These are phyloP conservation scores for Penicillium coffeae DNA, from an alignment of 495 filamentous ascomycete species.

Conservation along the genomic window DNA sequence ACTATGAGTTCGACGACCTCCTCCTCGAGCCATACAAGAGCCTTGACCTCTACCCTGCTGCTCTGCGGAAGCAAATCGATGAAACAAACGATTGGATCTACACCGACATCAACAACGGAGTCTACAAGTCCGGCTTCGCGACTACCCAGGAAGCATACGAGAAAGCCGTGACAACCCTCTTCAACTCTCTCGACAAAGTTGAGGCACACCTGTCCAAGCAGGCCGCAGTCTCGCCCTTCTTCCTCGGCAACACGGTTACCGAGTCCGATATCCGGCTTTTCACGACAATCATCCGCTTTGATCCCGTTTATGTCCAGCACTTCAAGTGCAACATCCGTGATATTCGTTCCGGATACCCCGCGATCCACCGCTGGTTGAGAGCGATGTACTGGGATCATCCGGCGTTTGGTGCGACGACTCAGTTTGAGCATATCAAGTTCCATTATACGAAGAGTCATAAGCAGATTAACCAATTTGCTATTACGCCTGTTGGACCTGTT, in stretches of 20 bases:
- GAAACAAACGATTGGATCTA: slow-evolving; percentile 78
- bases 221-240: slow-evolving; percentile 51
- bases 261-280: slow-evolving; percentile 81
- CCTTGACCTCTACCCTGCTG: slow-evolving; percentile 59
- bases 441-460: slow-evolving; percentile 69
- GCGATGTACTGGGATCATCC: slow-evolving; percentile 64
- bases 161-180: slow-evolving; percentile 60
- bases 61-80: slow-evolving; percentile 63
- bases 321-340: slow-evolving; percentile 90
- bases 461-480: slow-evolving; percentile 61
- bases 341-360: slow-evolving; percentile 73
- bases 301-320: slow-evolving; percentile 86
- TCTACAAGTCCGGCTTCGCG: slow-evolving; percentile 74
- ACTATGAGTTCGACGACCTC: slow-evolving; percentile 69
- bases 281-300: slow-evolving; percentile 82
- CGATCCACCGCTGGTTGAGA: slow-evolving; percentile 64
- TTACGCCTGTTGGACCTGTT: slow-evolving; percentile 63
- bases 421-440: slow-evolving; percentile 69
- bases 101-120: slow-evolving; percentile 80
- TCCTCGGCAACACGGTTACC: slow-evolving; percentile 65
- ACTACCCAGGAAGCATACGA: slow-evolving; percentile 78
- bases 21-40: slow-evolving; percentile 54
- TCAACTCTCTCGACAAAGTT: slow-evolving; percentile 65
- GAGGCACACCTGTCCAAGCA: slow-evolving; percentile 61
- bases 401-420: slow-evolving; percentile 59